These are phyloP conservation scores for Penicillium robsamsonii DNA, from an alignment of 495 filamentous ascomycete species.

Conservation along the genomic window DNA sequence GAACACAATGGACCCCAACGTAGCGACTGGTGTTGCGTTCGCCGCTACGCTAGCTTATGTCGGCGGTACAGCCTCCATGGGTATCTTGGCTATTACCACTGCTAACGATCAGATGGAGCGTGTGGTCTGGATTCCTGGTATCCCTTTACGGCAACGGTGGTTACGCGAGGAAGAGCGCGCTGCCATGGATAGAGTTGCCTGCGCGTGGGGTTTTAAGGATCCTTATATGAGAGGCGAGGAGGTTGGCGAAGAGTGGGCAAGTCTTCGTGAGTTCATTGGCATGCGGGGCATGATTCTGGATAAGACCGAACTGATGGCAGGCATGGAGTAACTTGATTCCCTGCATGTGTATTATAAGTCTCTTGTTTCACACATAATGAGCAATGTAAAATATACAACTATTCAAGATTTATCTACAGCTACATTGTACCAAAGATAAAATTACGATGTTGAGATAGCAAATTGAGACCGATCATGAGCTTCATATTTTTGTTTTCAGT, in stretches of 20 bases:
- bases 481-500: constrained; percentile 38
- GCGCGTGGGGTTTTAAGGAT: constrained; percentile 87
- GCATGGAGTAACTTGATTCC: constrained; percentile 63
- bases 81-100: constrained; percentile 78
- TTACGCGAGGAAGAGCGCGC: constrained; percentile 87
- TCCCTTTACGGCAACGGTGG: constrained; percentile 82
- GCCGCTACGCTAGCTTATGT: constrained; percentile 79
- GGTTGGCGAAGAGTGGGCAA: constrained; percentile 84
- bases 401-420: neutral
- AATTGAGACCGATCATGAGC: constrained; percentile 33
- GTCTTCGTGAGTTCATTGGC: constrained; percentile 73
- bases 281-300: constrained; percentile 87
- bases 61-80: constrained; percentile 71
- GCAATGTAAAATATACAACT: constrained; percentile 6
- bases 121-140: constrained; percentile 80
- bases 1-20: constrained; percentile 64
- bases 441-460: neutral
- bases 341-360: constrained; percentile 3
- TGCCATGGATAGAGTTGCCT: constrained; percentile 81
- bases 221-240: constrained; percentile 79
- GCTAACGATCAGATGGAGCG: constrained; percentile 92
- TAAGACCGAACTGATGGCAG: constrained; percentile 80
- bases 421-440: neutral
- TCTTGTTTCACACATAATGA: neutral
- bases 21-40: constrained; percentile 76